Evolutionary conservation across 1,284 basidiomycete genomes (phyloP), one percentile per base, ranked within the genome.

Genomic region (Leccinum insolens): DNA sequence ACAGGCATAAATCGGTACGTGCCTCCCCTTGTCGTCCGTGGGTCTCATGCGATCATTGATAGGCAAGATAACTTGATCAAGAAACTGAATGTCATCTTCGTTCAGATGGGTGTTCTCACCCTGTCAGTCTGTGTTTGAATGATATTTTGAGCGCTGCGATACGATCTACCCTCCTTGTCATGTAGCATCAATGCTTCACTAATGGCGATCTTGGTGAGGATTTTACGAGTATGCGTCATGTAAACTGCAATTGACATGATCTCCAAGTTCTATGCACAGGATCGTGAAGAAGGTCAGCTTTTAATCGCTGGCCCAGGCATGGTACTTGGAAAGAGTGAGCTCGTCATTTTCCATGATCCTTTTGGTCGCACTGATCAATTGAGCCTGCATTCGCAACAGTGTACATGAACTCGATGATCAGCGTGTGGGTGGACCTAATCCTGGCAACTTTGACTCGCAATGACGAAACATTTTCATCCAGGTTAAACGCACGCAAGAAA

Each of bases 21-120:
- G 7, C 41, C 7, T 3, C 37, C 12, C 22, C 7, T 58, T 12
- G 2, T 28, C 22, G 9, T 5, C 12, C 4, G 0, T 34, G 22
- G 20, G 6, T 25, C 14, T 12, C 14, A n/a, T 37, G 2, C 6
- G 39, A 39, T 9, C 8, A 0, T 28, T 52, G 3, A 20, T 15
- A 37, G 37, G 39, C 68, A 22, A 62, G 64, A 41, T 6, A 44
- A 67, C n/a, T 69, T 67, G 9, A 69, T 75, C 44, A 67, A 62
- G 37, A 65, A 46, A 59, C 49, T 78, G n/a, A 74, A 68, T 2
- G 0, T 28, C 4, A 31, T 76, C 5, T 74, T 75, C 37, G 62
- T 77, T 7, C 67, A 75, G 57, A 77, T 75, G 76, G 75, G 75
- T 2, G 20, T 77, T 44, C 52, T 75, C 37, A 69, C 72, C 7